A percentile compares a stretch with the other conserved stretches of the same genome.
phyloP scores from a whole-genome alignment of 2,329 filamentous ascomycete genomes.

The Colletotrichum lini region DNA sequence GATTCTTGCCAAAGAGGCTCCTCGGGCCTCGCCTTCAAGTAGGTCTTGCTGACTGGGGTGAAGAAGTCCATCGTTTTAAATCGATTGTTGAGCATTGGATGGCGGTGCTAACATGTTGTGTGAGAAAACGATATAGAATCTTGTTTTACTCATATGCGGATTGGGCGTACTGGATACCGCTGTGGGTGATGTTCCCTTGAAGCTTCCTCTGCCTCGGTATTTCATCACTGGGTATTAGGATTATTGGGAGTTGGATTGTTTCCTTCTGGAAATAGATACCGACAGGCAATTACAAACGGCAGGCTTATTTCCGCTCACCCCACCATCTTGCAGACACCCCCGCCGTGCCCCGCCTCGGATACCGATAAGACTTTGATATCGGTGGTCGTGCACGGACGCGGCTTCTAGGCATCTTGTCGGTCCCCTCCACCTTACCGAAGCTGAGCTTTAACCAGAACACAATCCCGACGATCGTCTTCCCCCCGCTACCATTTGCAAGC shows the following conservation, averaged over 20 bases:
- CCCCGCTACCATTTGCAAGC: constrained; percentile 7
- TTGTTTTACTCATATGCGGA: neutral
- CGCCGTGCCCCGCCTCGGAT: neutral
- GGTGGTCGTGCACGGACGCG: constrained; percentile 21
- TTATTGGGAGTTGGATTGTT: neutral
- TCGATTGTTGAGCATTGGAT: neutral
- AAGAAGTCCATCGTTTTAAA: constrained; percentile 66
- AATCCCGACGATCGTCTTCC: neutral
- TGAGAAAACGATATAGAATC: neutral
- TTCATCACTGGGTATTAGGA: neutral
- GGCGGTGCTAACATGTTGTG: constrained; percentile 1
- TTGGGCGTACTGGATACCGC: too few species aligned
- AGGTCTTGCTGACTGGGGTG: constrained; percentile 67
- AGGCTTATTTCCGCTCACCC: constrained; percentile 9
- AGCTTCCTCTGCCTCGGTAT: neutral
- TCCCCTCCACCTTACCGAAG: constrained; percentile 26
- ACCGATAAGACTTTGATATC: constrained; percentile 23
- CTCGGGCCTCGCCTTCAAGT: constrained; percentile 56
- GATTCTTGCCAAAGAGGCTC: constrained; percentile 57
- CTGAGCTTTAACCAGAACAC: constrained; percentile 27
- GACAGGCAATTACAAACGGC: neutral
- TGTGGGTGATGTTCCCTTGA: neutral
- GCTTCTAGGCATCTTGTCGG: neutral
- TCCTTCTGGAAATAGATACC: neutral
- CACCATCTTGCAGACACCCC: constrained; percentile 13